Evolutionary conservation across 208 protist genomes (phyloP).

Genomic region (Leishmania mexicana): DNA sequence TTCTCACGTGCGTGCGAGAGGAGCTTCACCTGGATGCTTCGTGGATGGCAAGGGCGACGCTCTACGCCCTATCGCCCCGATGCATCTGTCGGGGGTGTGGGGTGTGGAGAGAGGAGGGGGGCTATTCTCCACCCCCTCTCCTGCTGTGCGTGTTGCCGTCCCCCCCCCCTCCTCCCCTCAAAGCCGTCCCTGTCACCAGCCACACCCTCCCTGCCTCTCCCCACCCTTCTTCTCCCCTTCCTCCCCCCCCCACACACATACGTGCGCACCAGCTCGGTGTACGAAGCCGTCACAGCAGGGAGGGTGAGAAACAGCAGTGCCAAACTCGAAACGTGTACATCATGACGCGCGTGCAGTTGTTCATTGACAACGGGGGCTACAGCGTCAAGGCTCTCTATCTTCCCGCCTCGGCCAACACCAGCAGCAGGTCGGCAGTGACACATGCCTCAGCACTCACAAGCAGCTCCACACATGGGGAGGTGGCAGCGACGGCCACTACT

Average conservation of each 20-base stretch:
- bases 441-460: neutral
- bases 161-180: neutral
- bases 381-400: constrained; percentile 79
- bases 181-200: neutral
- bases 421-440: neutral
- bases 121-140: neutral
- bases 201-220: neutral
- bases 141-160: neutral
- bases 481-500: neutral
- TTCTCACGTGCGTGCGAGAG: neutral
- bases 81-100: neutral
- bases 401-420: constrained; percentile 10
- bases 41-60: neutral
- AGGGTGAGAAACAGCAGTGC: neutral
- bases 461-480: neutral
- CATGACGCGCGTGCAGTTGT: constrained; percentile 42
- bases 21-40: neutral
- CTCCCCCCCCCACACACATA: neutral
- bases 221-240: neutral
- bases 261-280: neutral
- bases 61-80: no score
- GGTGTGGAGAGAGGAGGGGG: no score
- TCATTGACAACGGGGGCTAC: constrained; percentile 85
- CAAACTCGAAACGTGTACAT: neutral
- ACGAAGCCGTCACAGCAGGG: neutral